Base-by-base conservation (phyloP, 179 eudicot genomes). In the Beta corolliflora region DNA sequence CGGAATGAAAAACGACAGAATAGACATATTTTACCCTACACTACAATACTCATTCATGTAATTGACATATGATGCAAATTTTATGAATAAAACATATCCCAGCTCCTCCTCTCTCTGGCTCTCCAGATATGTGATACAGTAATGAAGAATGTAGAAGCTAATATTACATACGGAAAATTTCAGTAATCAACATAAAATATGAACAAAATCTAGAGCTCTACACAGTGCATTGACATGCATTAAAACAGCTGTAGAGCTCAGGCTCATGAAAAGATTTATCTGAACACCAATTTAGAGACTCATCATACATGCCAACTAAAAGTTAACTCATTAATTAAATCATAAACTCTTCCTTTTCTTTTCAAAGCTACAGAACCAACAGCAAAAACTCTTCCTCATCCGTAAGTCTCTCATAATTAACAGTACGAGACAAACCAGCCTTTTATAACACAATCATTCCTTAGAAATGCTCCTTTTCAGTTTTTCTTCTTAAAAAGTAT, bases 211-310 rank as follows among this genome's bases (percentile, higher is more conserved):
- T 64, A 31, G 9, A 63, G 11, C 53, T 48, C 64, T 60, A 60
- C 31, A 63, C 67, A 21, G 67, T 21, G 67, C 36, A 63, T n/a
- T 19, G 67, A 63, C 36, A 63, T 23, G 67, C 67, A 63, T 8
- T 2, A 21, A 55, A 13, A 55, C 59, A 63, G 25, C 68, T 23
- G 25, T 13, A 64, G 68, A 64, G 41, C 68, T 8, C 41, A 64
- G 41, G 13, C 71, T 13, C 71, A 11, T 66, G 71, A 66, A 66
- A 66, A 60, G 60, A 66, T 13, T 66, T 31, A 66, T 29, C 73
- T 18, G 0, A 18, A 69, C 9, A 41, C 48, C 19, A 67, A 21
- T 9, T 64, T 2, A 25, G 16, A 67, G 48, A 0, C 46, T 36
- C 11, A 52, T 54, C 2, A 36, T 36, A 36, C 41, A 36, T 36